A percentile compares a stretch with the other conserved stretches of the same genome.
These are phyloP conservation scores for Leptographium wingfieldii DNA, from an alignment of 2,329 filamentous ascomycete species.

Conservation along the genomic window DNA sequence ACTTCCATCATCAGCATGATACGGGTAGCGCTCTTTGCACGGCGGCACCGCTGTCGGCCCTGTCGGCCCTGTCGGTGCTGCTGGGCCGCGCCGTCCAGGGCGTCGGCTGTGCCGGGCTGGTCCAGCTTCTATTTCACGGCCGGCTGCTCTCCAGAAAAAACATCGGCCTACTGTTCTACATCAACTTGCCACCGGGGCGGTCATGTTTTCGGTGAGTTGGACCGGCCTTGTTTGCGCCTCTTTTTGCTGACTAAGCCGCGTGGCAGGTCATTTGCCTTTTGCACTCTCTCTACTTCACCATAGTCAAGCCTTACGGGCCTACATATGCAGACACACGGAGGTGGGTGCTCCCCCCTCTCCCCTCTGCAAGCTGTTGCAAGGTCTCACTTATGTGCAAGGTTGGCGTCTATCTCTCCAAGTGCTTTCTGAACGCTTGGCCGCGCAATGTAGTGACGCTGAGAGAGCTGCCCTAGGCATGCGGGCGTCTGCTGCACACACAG, in stretches of 20 bases:
- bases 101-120: slow-evolving; percentile 46
- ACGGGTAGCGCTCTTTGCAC: slow-evolving; percentile 51
- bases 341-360: slow-evolving; percentile 20
- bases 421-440: slow-evolving; percentile 47
- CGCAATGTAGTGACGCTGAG: slow-evolving; percentile 21
- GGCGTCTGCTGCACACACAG: neutral
- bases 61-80: slow-evolving; percentile 38
- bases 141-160: slow-evolving; percentile 44
- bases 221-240: neutral
- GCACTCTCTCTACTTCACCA: slow-evolving; percentile 10
- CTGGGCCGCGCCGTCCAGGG: slow-evolving; percentile 53
- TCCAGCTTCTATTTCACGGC: slow-evolving; percentile 47
- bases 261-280: slow-evolving; percentile 2
- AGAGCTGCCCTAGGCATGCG: neutral
- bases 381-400: slow-evolving; percentile 14
- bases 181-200: slow-evolving; percentile 47
- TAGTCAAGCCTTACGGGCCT: slow-evolving; percentile 22
- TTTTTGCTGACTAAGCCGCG: neutral
- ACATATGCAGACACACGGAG: slow-evolving; percentile 39
- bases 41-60: slow-evolving; percentile 37
- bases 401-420: slow-evolving; percentile 45
- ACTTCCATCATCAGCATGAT: slow-evolving; percentile 43
- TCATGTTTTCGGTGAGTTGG: slow-evolving; percentile 25
- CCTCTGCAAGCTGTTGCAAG: neutral
- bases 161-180: slow-evolving; percentile 45